A percentile compares a stretch with the other conserved stretches of the same genome.
Conservation (phyloP, 2,329 filamentous ascomycete species). For the Dothideomycetes sp. region DNA sequence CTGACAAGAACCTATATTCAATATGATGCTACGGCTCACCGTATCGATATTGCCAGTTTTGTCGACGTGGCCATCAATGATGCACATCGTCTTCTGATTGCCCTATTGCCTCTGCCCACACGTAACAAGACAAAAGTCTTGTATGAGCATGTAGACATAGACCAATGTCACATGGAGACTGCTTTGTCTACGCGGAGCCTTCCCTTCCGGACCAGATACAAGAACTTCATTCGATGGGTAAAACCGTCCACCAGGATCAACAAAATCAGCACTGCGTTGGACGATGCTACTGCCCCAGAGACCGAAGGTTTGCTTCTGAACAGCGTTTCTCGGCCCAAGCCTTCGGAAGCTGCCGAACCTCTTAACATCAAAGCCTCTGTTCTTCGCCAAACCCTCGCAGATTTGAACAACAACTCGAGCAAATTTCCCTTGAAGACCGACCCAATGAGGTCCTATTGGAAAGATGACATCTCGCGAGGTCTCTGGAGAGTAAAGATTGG, state of each 20-base stretch:
- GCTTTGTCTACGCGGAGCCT: background rate
- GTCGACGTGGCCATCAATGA: conserved; percentile 7
- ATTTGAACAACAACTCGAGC: background rate
- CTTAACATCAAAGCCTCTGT: too few species aligned
- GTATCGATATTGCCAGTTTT: conserved; percentile 14
- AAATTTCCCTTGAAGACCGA: background rate
- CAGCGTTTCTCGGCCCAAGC: background rate
- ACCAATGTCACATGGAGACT: background rate
- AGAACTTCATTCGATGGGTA: background rate
- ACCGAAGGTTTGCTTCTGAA: background rate
- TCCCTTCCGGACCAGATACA: background rate
- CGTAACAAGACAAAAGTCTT: background rate
- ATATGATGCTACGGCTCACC: background rate
- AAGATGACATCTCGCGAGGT: too few species aligned
- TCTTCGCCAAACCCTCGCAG: background rate
- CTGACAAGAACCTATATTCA: conserved; percentile 9
- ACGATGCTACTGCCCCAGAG: too few species aligned
- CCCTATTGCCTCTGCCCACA: background rate
- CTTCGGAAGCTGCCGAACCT: background rate
- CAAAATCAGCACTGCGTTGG: too few species aligned
- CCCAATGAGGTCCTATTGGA: background rate
- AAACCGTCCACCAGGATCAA: background rate
- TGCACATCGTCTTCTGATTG: conserved; percentile 13
- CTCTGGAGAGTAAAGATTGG: background rate
- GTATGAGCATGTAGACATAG: background rate